phyloP scores from a whole-genome alignment of 2,329 filamentous ascomycete species.

The Cladophialophora immunda region DNA sequence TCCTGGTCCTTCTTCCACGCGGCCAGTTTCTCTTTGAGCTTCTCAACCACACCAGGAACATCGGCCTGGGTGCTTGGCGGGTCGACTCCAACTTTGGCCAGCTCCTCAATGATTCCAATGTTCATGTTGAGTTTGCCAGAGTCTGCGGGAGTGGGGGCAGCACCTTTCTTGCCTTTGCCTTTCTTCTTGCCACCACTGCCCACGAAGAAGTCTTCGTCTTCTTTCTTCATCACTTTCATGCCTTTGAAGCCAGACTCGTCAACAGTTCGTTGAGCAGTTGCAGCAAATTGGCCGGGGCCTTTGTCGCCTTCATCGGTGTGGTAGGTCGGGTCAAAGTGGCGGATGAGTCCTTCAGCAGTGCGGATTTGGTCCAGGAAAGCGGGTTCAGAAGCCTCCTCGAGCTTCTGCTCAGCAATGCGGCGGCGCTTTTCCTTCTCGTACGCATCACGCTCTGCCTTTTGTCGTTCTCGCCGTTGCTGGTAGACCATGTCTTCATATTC shows the following conservation, averaged over 20 bases:
- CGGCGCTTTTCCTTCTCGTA: conserved; percentile 59
- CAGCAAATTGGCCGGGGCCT: conserved; percentile 66
- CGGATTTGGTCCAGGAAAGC: conserved; percentile 94
- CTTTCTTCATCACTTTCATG: conserved; percentile 82
- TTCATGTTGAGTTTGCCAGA: conserved; percentile 78
- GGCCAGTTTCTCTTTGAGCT: conserved; percentile 89
- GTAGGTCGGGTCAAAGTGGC: conserved; percentile 87
- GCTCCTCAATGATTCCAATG: conserved; percentile 90
- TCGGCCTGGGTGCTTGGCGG: conserved; percentile 87
- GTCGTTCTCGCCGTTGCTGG: conserved; percentile 77
- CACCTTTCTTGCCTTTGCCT: conserved; percentile 53
- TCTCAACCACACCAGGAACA: conserved; percentile 80
- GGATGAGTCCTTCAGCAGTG: conserved; percentile 84
- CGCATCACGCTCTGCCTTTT: conserved; percentile 77
- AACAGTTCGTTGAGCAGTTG: conserved; percentile 81
- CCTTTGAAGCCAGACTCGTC: conserved; percentile 88
- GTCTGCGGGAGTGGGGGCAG: conserved; percentile 59
- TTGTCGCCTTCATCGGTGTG: conserved; percentile 66
- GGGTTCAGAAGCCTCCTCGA: conserved; percentile 68
- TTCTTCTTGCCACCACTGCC: conserved; percentile 77
- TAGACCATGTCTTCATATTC: conserved; percentile 85
- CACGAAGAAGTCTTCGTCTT: conserved; percentile 85
- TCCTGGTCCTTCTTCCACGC: conserved; percentile 93
- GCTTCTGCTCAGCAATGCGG: conserved; percentile 63
- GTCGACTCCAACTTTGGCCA: conserved; percentile 82